Evolutionary conservation across 2,329 filamentous ascomycete genomes (phyloP).

Genomic region (Aspergillus thermomutatus): DNA sequence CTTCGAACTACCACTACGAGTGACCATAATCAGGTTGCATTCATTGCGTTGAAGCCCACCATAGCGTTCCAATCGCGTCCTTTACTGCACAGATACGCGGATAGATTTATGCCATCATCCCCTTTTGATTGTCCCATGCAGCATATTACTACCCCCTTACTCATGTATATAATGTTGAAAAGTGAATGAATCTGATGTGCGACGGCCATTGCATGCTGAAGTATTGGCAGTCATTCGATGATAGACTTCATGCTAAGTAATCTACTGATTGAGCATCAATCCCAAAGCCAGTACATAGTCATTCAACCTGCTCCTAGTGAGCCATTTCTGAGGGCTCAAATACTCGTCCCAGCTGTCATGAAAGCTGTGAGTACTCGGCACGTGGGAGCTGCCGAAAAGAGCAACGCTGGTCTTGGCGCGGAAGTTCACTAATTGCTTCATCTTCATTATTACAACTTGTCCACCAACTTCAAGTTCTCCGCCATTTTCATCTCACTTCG

Average conservation of each 20-base stretch:
- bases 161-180: not conserved
- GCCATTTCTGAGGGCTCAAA: no score
- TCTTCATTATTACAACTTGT: not conserved
- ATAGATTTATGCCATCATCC: not conserved
- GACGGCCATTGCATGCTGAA: not conserved
- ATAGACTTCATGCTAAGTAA: not conserved
- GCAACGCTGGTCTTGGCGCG: conserved; percentile 2
- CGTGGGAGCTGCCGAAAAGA: conserved; percentile 1
- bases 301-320: no score
- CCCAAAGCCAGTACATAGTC: not conserved
- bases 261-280: not conserved
- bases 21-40: not conserved
- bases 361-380: not conserved
- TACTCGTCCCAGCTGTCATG: not conserved
- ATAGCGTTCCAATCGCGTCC: not conserved
- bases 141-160: not conserved
- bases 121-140: not conserved
- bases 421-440: not conserved
- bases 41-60: not conserved
- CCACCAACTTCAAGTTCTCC: not conserved
- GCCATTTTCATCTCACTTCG: not conserved
- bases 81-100: not conserved
- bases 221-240: not conserved
- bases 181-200: not conserved
- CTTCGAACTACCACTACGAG: not conserved